These are phyloP conservation scores for Claviceps maximensis DNA, from an alignment of 2,329 filamentous ascomycete genomes.

Conservation along the genomic window DNA sequence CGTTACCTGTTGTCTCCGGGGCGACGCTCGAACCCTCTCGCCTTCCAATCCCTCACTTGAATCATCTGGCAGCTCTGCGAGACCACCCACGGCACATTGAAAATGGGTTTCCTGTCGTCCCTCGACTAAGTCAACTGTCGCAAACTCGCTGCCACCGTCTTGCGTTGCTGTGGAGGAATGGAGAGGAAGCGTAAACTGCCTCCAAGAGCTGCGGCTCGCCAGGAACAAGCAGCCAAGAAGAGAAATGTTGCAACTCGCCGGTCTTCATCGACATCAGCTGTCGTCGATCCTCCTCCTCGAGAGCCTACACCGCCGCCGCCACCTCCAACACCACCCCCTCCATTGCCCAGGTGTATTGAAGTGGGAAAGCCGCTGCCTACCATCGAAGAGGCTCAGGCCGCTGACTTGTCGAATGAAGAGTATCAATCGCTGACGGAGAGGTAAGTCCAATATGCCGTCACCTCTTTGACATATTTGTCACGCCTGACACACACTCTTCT, in stretches of 20 bases:
- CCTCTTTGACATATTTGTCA: neutral
- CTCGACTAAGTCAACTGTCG: conserved; percentile 4
- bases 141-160: neutral
- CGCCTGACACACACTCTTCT: neutral
- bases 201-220: conserved; percentile 46
- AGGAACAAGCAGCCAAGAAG: conserved; percentile 47
- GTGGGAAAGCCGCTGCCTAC: conserved; percentile 59
- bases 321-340: conserved; percentile 22
- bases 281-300: conserved; percentile 21
- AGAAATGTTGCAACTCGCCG: conserved; percentile 43
- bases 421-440: conserved; percentile 65
- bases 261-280: conserved; percentile 33
- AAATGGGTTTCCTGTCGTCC: conserved; percentile 15
- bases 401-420: conserved; percentile 47
- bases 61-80: neutral
- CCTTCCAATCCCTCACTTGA: neutral
- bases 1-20: neutral
- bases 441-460: conserved; percentile 23
- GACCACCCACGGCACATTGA: conserved; percentile 18
- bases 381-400: conserved; percentile 51
- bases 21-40: neutral
- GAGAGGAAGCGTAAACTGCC: conserved; percentile 55
- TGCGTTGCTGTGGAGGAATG: conserved; percentile 25
- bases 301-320: conserved; percentile 16
- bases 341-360: conserved; percentile 49